Evolutionary conservation across 345 rosid species (phyloP).

Genomic region (Salix purpurea): DNA sequence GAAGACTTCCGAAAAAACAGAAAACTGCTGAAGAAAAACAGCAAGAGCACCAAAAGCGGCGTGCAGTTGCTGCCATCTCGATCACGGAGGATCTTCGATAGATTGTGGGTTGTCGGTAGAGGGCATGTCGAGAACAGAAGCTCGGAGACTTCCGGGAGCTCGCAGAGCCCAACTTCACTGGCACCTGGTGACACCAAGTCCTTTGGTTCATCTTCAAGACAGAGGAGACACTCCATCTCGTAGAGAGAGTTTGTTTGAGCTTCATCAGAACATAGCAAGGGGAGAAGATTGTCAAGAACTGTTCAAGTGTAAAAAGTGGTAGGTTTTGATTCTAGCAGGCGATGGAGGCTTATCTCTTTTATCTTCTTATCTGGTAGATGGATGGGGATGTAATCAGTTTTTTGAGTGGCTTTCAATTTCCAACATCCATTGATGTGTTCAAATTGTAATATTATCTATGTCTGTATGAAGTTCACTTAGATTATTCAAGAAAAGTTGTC

Average conservation of each 20-base stretch:
- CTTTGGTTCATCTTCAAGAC: slow-evolving; percentile 57
- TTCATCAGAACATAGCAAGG: neutral
- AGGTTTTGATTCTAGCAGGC: slow-evolving; percentile 15
- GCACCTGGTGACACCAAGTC: slow-evolving; percentile 66
- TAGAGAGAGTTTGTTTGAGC: slow-evolving; percentile 11
- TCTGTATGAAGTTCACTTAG: neutral
- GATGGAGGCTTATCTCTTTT: neutral
- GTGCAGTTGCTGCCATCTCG: slow-evolving; percentile 75
- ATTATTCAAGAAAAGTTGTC: neutral
- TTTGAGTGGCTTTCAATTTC: neutral
- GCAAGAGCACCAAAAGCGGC: slow-evolving; percentile 58
- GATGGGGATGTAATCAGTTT: neutral
- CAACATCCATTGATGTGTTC: neutral
- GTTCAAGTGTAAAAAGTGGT: slow-evolving; percentile 22
- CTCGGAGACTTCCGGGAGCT: slow-evolving; percentile 82
- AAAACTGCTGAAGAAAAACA: slow-evolving; percentile 42
- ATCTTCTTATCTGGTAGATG: neutral
- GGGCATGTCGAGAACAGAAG: slow-evolving; percentile 53
- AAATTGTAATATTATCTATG: neutral
- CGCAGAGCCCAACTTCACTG: slow-evolving; percentile 69
- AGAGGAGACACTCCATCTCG: slow-evolving; percentile 77
- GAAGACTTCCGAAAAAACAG: slow-evolving; percentile 22
- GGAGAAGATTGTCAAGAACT: neutral
- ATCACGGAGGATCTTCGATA: slow-evolving; percentile 76
- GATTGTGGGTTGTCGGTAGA: slow-evolving; percentile 64